phyloP scores from a whole-genome alignment of 1,284 basidiomycete genomes.

The Cystobasidium slooffiae region DNA sequence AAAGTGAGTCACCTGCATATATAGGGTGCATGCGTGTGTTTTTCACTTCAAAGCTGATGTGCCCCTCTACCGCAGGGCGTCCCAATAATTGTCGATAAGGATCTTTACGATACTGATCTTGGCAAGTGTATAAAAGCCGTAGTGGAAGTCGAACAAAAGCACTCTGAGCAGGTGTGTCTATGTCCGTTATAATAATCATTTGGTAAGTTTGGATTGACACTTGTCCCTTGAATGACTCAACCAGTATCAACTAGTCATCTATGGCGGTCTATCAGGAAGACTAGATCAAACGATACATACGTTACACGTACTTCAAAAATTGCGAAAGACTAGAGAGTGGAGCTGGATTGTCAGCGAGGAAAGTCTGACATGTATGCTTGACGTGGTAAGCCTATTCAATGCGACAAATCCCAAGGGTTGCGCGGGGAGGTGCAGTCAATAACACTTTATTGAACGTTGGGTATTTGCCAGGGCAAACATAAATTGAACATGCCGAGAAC shows the following conservation, averaged over 20 bases:
- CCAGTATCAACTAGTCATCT: conserved; percentile 73
- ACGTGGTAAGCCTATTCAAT: conserved; percentile 63
- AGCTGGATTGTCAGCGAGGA: conserved; percentile 83
- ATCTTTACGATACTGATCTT: conserved; percentile 87
- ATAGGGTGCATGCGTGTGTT: neutral
- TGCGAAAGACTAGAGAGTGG: conserved; percentile 67
- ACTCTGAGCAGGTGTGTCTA: conserved; percentile 40
- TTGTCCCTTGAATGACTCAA: conserved; percentile 7
- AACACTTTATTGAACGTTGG: neutral
- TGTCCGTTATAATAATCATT: conserved; percentile 3
- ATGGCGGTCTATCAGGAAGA: conserved; percentile 87
- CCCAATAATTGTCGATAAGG: conserved; percentile 67
- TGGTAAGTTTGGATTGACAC: neutral
- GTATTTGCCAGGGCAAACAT: conserved; percentile 73
- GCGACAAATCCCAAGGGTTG: neutral
- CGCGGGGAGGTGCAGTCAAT: neutral
- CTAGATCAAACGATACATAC: conserved; percentile 94
- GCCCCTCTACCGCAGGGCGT: conserved; percentile 64
- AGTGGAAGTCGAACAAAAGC: conserved; percentile 62
- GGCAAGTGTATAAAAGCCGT: conserved; percentile 84
- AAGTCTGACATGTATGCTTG: conserved; percentile 84
- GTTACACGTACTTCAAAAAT: conserved; percentile 80
- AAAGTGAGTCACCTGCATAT: conserved; percentile 60
- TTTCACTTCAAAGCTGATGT: neutral
- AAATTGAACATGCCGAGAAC: conserved; percentile 72